Evolutionary conservation across 805 yeast species (phyloP).

Genomic region (Saccharomycopsis fibuligera): DNA sequence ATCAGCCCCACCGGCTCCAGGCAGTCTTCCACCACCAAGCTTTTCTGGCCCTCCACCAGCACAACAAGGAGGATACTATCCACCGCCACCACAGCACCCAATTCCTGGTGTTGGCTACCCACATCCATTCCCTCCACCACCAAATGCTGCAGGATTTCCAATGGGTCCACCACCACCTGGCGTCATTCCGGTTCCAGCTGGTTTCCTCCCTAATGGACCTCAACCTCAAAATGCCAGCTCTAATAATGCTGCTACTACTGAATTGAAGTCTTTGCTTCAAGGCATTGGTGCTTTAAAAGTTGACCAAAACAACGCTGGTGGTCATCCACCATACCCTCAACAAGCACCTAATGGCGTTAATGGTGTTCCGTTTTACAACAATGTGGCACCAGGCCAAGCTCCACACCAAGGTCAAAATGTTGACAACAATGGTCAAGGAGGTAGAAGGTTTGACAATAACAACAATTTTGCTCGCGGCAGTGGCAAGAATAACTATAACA

Average conservation of each 20-base stretch:
- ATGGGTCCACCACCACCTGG: conserved; percentile 20
- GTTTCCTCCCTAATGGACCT: conserved; percentile 1
- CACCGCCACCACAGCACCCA: conserved; percentile 20
- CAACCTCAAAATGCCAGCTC: conserved; percentile 11
- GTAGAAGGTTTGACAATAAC: not conserved
- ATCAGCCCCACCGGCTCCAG: conserved; percentile 11
- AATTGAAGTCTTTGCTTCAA: conserved; percentile 13
- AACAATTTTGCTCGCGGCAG: too few species aligned
- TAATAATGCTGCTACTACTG: conserved; percentile 9
- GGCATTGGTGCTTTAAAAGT: conserved; percentile 5
- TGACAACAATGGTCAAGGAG: not conserved
- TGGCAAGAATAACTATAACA: not conserved
- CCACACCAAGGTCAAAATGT: not conserved
- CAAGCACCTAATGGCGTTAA: not conserved
- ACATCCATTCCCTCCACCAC: conserved; percentile 21
- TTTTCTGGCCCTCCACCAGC: conserved; percentile 27
- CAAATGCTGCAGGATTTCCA: conserved; percentile 23
- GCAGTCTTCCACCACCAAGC: conserved; percentile 20
- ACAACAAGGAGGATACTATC: conserved; percentile 24
- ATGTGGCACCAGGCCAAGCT: conserved; percentile 1
- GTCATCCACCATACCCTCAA: not conserved
- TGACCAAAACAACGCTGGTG: not conserved
- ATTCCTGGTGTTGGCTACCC: conserved; percentile 21
- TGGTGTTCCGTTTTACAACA: too few species aligned
- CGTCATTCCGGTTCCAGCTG: conserved; percentile 18